Base-by-base conservation (phyloP, 192 early-diverging fungal genomes). In the Podila clonocystis region DNA sequence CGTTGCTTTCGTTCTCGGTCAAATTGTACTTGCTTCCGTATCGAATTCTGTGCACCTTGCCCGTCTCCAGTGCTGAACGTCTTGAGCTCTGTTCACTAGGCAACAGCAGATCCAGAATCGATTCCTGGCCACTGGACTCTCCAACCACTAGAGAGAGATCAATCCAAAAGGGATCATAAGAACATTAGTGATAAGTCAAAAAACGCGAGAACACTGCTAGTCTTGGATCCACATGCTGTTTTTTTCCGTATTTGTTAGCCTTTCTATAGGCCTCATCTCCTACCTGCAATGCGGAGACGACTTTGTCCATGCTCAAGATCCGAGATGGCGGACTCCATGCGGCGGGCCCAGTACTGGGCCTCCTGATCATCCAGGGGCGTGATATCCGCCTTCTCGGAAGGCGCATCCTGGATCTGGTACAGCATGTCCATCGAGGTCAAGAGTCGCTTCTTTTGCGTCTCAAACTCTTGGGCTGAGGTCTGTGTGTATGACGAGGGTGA, bases 341-440 rank as follows among this genome's bases (percentile, higher is more conserved):
- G 75, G 2, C 70, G 50, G 15, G 75, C 58, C 75, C 75, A 79
- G 41, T 79, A 79, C 58, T 71, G 69, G 12, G 75, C 75, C 24
- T 72, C 70, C 38, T 72, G 70, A 34, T 79, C 75, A 24, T 72
- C 75, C n/a, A 72, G 22, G 3, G 75, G 75, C 15, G 68, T 77
- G 13, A 41, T 50, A 55, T 72, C 64, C 50, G 41, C 30, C 48
- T 68, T 79, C 45, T 79, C 75, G 2, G 58, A 9, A 7, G 75
- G 70, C 9, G 75, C 75, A 52, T 79, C 75, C 50, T 79, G 75
- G 22, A 79, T 67, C 52, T 79, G 75, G 58, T 63, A 72, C 20
- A 79, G 52, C 75, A 79, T 79, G 22, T 79, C 75, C 75, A 79
- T 79, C 12, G 75, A 72, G 0, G 70, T 68, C 55, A 79, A 58